A percentile compares a stretch with the other conserved stretches of the same genome.
These are phyloP conservation scores for Dissoconium aciculare DNA, from an alignment of 2,329 filamentous ascomycete genomes.

Conservation along the genomic window DNA sequence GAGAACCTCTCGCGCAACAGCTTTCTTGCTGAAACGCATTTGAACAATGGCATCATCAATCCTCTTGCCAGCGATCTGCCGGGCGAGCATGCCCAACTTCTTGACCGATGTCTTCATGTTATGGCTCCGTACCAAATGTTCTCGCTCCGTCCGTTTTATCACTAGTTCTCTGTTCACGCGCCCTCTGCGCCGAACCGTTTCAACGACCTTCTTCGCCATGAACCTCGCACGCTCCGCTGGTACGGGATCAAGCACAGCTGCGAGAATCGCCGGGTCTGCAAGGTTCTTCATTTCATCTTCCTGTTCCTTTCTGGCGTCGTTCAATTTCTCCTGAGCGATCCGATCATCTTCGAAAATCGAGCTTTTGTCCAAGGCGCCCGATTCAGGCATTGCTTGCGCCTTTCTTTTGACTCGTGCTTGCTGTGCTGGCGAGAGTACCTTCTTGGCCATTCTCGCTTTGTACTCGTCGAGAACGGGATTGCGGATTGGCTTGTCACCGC, in stretches of 20 bases:
- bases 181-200: constrained; percentile 53
- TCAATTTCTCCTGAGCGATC: no score
- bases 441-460: constrained; percentile 21
- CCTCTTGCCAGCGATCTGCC: constrained; percentile 86
- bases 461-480: constrained; percentile 51
- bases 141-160: constrained; percentile 51
- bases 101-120: constrained; percentile 75
- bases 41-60: constrained; percentile 85
- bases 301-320: constrained; percentile 12
- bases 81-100: constrained; percentile 74
- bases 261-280: constrained; percentile 33
- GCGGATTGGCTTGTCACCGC: constrained; percentile 5
- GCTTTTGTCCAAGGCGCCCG: constrained; percentile 32
- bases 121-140: constrained; percentile 47
- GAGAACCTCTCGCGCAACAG: constrained; percentile 64
- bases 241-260: constrained; percentile 56
- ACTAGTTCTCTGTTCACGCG: constrained; percentile 50
- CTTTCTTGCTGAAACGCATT: constrained; percentile 94
- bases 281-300: constrained; percentile 6
- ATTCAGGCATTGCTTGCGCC: constrained; percentile 9
- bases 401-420: constrained; percentile 7
- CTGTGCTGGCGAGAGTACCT: constrained; percentile 2
- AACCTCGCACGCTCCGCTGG: constrained; percentile 56
- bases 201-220: constrained; percentile 72
- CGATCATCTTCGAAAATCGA: constrained; percentile 42